phyloP scores from a whole-genome alignment of 2,329 filamentous ascomycete genomes.

The Penicillium rolfsii region DNA sequence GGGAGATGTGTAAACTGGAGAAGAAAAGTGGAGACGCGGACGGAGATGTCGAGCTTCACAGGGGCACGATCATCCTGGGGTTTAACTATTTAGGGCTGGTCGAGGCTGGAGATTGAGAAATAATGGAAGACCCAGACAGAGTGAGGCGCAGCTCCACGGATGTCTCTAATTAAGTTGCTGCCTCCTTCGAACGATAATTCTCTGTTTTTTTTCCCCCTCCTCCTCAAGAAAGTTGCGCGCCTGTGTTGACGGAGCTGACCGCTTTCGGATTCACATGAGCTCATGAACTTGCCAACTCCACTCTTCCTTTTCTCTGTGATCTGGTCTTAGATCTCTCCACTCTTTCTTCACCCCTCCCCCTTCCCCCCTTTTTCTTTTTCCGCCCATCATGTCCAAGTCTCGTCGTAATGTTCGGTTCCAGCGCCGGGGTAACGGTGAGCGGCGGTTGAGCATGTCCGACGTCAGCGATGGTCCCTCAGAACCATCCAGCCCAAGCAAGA shows the following conservation, averaged over 20 bases:
- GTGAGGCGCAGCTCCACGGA: conserved; percentile 5
- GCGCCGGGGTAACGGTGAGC: conserved; percentile 53
- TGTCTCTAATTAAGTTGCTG: too few relatives aligned
- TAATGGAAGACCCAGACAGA: not conserved
- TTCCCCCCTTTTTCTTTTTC: conserved; percentile 16
- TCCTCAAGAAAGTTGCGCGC: not conserved
- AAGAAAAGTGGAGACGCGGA: conserved; percentile 7
- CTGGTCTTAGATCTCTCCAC: conserved; percentile 17
- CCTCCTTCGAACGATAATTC: not conserved
- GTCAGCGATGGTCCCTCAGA: conserved; percentile 57
- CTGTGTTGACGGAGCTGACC: conserved; percentile 25
- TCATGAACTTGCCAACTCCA: conserved; percentile 29
- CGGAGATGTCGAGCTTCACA: conserved; percentile 6
- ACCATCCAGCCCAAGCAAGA: conserved; percentile 54
- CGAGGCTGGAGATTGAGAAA: not conserved
- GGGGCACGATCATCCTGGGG: conserved; percentile 9
- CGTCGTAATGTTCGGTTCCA: conserved; percentile 65
- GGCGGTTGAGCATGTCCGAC: conserved; percentile 57
- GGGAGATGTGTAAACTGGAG: not conserved
- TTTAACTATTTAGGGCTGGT: conserved; percentile 1
- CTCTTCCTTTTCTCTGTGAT: conserved; percentile 25
- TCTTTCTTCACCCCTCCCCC: conserved; percentile 14
- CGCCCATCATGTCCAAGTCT: conserved; percentile 54
- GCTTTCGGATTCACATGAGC: conserved; percentile 42
- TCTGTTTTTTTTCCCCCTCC: not conserved